phyloP scores from a whole-genome alignment of 148 eudicot species.

The Cornus controversa region DNA sequence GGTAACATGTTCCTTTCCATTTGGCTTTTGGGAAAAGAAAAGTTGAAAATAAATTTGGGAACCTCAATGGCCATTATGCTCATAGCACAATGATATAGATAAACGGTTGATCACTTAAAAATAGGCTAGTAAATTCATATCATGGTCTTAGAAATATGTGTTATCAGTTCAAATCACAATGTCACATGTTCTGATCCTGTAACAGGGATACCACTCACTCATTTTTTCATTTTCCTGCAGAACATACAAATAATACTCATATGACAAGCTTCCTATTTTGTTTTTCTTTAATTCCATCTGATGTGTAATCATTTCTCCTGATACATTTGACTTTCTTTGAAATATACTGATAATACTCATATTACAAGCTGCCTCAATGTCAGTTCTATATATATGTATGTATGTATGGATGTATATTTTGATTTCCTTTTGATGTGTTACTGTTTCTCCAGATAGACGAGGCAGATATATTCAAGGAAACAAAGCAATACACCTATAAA shows the following conservation, averaged over 20 bases:
- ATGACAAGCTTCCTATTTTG: background rate
- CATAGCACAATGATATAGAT: background rate
- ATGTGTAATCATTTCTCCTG: constrained; percentile 29
- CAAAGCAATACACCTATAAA: constrained; percentile 91
- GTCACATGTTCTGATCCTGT: background rate
- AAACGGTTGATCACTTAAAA: background rate
- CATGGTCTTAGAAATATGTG: background rate
- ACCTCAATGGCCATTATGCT: too few species aligned
- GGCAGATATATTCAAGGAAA: constrained; percentile 84
- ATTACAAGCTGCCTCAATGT: too few species aligned
- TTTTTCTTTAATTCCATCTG: background rate
- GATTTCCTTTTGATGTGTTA: constrained; percentile 7
- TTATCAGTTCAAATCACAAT: background rate
- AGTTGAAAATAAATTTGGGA: background rate
- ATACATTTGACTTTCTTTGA: constrained; percentile 13
- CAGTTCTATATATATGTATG: too few species aligned
- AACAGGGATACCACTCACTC: background rate
- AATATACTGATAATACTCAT: too few species aligned
- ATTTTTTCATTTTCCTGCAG: background rate
- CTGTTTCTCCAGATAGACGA: constrained; percentile 48
- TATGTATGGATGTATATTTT: background rate
- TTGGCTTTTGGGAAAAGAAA: background rate
- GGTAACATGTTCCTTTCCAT: background rate
- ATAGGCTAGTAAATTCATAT: background rate
- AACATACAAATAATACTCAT: background rate